Evolutionary conservation across 2,329 filamentous ascomycete species (phyloP), one percentile per base, ranked within the genome.

Genomic region (Chaetomiaceae sp.): DNA sequence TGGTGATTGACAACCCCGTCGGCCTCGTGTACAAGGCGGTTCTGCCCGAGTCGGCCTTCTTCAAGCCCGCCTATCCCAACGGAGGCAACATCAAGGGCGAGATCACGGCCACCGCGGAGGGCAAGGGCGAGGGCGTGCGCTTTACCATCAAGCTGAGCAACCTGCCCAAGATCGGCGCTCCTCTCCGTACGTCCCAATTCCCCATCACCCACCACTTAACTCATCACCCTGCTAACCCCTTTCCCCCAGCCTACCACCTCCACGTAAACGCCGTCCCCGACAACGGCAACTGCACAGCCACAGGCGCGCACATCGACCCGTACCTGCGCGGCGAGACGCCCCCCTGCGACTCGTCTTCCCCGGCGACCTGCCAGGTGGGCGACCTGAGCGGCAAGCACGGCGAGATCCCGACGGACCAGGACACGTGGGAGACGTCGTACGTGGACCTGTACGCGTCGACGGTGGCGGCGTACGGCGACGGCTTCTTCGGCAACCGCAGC

Each of bases 301-400:
- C 88, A 1, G 73, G 81, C 4, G 81, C 74, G 2, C 88, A 92
- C 64, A 78, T 90, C 12, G 87, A 91, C 64, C 88, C 88, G 17
- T 88, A 78, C 67, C 66, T 75, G 46, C 84, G 85, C 47, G 82
- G 82, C 58, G 82, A 89, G 64, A 70, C 69, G 1, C 74, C 83
- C 4, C 63, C 77, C 5, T 92, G 88, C 71, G 75, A 89, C 64
- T 34, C 71, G 11, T 61, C 66, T 9, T 65, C 72, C 6, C 84
- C 84, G 7, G 69, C 79, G 57, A 83, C 81, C 9, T 94, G 88
- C 73, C 82, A 92, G 70, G 81, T 88, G 11, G 88, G 89, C 59
- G 88, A 92, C 67, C 75, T 91, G 52, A 80, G 81, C 62, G 88
- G 88, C 65, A 92, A 92, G 73, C 74, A 86, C 63, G 87, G 87